Base-by-base conservation (phyloP, 306 rosid genomes). In the Datisca glomerata region DNA sequence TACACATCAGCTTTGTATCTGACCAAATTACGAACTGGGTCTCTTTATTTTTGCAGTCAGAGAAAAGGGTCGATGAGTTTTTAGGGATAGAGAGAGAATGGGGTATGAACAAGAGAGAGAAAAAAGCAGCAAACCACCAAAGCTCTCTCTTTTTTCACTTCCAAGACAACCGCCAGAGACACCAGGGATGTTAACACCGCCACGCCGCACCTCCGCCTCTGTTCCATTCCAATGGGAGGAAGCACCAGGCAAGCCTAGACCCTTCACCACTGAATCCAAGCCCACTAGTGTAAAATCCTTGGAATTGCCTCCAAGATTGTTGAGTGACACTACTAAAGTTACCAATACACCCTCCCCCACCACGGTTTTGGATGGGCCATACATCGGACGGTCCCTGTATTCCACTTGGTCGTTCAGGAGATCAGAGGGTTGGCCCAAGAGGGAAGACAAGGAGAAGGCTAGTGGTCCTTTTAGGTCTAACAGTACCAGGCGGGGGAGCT, bases 151-250 rank as follows among this genome's bases (percentile, higher is more conserved):
- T 15, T 62, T 61, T 49, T 74, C 79, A 1, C 69, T 71, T 12
- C 79, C 67, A 0, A 55, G 4, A 56, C 63, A 50, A 39, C 66
- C 60, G 6, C 38, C 45, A 7, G 63, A 63, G 53, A 33, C 60
- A 1, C 37, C 72, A 6, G 92, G 66, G 24, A 29, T 34, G 45
- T 18, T 45, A 0, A 63, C 70, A 0, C 86, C 93, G 0, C 86
- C 86, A 7, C 68, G 20, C 12, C 54, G 52, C 22, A 63, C 61
- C 2, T 27, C 45, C n/a, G 78, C 71, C 15, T 77, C 98, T 0
- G 56, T 89, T 35, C 93, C 98, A 0, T 89, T 89, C 56, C 61
- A 60, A 61, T 89, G 98, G 98, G 98, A 89, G 53, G 98, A 84
- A 51, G 93, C 79, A 8, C 98, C 98, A 10, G 98, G 98, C 6